These are phyloP conservation scores for Naganishia cerealis DNA, from an alignment of 1,284 basidiomycete genomes.

Conservation along the genomic window DNA sequence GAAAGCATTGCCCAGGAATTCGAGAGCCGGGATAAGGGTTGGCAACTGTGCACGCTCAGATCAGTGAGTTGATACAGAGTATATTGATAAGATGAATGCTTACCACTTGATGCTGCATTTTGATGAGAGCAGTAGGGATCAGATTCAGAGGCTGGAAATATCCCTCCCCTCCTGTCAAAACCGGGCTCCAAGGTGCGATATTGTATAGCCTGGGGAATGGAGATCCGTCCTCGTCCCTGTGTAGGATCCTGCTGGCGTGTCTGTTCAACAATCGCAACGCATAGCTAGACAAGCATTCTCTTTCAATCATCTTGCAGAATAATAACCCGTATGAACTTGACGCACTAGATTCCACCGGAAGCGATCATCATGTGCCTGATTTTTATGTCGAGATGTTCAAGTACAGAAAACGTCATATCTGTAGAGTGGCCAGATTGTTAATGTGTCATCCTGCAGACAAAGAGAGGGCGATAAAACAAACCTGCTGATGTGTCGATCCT, in stretches of 20 bases:
- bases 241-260: conserved; percentile 39
- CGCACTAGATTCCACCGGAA: conserved; percentile 50
- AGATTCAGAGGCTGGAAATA: conserved; percentile 47
- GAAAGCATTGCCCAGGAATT: conserved; percentile 34
- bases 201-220: conserved; percentile 46
- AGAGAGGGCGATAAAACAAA: conserved; percentile 30
- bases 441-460: conserved; percentile 10
- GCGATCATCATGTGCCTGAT: conserved; percentile 45
- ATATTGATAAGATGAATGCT: conserved; percentile 6
- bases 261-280: conserved; percentile 45
- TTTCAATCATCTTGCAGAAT: background rate
- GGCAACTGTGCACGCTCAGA: conserved; percentile 37
- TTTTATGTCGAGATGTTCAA: conserved; percentile 46
- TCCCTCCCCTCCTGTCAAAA: conserved; percentile 40
- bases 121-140: conserved; percentile 47
- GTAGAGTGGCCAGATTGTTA: background rate
- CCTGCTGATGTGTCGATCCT: conserved; percentile 45
- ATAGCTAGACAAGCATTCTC: conserved; percentile 38
- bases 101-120: conserved; percentile 46
- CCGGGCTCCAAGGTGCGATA: conserved; percentile 50
- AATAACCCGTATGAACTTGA: background rate
- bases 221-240: conserved; percentile 32
- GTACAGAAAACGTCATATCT: conserved; percentile 48
- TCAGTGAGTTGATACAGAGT: conserved; percentile 35
- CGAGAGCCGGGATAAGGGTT: conserved; percentile 26